phyloP scores from a whole-genome alignment of 106 monocot genomes.

The Dioscorea dumetorum region DNA sequence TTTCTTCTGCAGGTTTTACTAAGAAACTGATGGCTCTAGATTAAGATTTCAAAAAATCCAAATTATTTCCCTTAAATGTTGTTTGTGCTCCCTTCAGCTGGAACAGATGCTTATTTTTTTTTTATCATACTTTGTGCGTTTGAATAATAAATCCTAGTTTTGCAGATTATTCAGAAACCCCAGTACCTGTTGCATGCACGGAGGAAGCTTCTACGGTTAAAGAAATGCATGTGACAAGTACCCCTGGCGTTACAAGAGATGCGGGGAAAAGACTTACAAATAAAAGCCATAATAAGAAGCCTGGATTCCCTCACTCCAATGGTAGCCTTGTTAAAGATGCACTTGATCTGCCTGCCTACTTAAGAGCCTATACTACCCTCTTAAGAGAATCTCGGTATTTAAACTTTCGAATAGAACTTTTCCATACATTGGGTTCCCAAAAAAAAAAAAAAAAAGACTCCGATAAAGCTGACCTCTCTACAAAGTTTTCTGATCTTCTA shows the following conservation, averaged over 20 bases:
- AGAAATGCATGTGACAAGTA: conserved; percentile 8
- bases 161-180: conserved; percentile 19
- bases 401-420: neutral
- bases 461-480: neutral
- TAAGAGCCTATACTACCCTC: conserved; percentile 41
- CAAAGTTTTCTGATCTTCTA: no score
- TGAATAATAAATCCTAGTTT: conserved; percentile 1
- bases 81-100: conserved; percentile 3
- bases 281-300: conserved; percentile 8
- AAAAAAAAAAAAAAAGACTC: neutral
- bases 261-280: conserved; percentile 12
- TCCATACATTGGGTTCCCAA: neutral
- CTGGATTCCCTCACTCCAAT: conserved; percentile 23
- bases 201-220: conserved; percentile 23
- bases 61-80: neutral
- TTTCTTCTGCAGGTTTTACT: conserved; percentile 17
- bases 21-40: neutral
- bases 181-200: conserved; percentile 23
- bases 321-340: conserved; percentile 15
- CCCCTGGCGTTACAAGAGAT: conserved; percentile 7
- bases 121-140: no score
- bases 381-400: conserved; percentile 57
- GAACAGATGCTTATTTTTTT: no score
- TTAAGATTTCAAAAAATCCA: neutral
- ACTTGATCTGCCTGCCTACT: conserved; percentile 18